phyloP scores from a whole-genome alignment of 306 rosid species.

The Dryas drummondii region DNA sequence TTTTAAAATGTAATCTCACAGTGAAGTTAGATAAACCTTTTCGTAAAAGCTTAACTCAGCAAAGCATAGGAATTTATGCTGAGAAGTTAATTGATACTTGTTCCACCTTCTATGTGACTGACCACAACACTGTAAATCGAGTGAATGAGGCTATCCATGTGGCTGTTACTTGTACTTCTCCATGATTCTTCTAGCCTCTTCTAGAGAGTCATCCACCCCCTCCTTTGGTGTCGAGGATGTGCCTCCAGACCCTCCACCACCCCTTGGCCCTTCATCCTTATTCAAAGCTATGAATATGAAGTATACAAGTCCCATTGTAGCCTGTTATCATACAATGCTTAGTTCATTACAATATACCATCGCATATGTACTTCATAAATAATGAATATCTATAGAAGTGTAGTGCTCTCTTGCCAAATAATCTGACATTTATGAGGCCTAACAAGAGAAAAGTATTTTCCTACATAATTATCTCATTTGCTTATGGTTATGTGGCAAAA shows the following conservation, averaged over 20 bases:
- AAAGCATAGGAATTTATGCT: background rate
- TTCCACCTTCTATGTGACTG: slow-evolving; percentile 11
- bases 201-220: slow-evolving; percentile 63
- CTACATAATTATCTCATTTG: background rate
- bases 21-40: background rate
- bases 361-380: background rate
- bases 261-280: slow-evolving; percentile 65
- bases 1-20: background rate
- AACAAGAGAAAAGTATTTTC: background rate
- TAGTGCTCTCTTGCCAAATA: background rate
- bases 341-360: background rate
- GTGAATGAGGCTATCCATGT: slow-evolving; percentile 23
- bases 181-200: slow-evolving; percentile 92
- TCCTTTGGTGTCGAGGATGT: slow-evolving; percentile 36
- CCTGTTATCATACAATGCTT: slow-evolving; percentile 48
- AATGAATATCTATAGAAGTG: background rate
- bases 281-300: slow-evolving; percentile 78
- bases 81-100: background rate
- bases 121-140: slow-evolving; percentile 25
- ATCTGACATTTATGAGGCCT: background rate
- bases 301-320: slow-evolving; percentile 79
- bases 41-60: background rate
- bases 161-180: slow-evolving; percentile 78
- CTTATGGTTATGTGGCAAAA: background rate
- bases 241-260: slow-evolving; percentile 38